Evolutionary conservation across 495 filamentous ascomycete genomes (phyloP).

Genomic region (Aspergillus cavernicola): DNA sequence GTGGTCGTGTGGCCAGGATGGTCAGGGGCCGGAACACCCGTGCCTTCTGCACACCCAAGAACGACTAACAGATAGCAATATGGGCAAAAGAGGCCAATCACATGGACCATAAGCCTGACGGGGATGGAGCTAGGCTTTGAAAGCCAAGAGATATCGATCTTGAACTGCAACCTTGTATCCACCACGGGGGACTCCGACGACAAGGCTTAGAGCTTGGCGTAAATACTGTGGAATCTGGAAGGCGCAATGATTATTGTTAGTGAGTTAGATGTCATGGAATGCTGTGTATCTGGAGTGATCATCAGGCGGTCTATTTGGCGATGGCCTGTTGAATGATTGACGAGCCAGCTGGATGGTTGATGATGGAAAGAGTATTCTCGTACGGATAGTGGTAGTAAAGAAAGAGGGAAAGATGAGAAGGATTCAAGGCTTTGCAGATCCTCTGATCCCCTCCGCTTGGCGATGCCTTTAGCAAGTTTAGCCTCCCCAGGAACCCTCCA

Average conservation of each 20-base stretch:
- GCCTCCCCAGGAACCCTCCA: neutral
- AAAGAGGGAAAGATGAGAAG: neutral
- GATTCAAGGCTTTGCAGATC: constrained; percentile 3
- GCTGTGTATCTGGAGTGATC: no score
- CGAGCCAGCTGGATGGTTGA: neutral
- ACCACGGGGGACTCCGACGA: constrained; percentile 9
- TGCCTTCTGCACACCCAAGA: constrained; percentile 4
- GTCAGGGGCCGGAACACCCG: constrained; percentile 1
- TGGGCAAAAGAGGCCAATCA: constrained; percentile 8
- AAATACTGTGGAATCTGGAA: neutral
- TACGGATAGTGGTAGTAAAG: neutral
- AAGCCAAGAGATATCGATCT: constrained; percentile 6
- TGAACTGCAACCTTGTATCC: constrained; percentile 9
- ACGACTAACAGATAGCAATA: constrained; percentile 8
- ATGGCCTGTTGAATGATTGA: neutral
- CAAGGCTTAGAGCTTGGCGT: constrained; percentile 7
- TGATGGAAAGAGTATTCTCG: neutral
- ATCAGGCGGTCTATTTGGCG: no score
- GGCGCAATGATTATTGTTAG: neutral
- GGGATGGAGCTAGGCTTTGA: neutral
- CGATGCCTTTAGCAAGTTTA: neutral
- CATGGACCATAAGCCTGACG: neutral
- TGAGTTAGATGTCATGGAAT: neutral
- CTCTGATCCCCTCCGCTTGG: constrained; percentile 11
- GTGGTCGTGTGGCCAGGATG: constrained; percentile 4